Conservation (phyloP, 306 rosid genomes). For the Amphicarpaea edgeworthii region DNA sequence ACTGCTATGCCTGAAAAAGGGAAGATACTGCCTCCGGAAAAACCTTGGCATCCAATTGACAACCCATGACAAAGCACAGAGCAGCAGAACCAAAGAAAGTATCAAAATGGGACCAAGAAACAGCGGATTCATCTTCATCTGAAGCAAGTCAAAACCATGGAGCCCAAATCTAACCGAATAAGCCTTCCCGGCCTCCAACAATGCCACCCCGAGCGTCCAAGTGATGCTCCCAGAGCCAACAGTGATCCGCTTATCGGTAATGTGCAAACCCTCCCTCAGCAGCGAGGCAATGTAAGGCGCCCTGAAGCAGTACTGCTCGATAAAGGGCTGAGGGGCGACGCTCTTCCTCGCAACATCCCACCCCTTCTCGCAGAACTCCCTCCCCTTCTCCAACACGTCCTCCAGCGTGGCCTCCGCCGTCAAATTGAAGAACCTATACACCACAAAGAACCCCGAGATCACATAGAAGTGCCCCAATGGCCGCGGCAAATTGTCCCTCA, state of each 20-base stretch:
- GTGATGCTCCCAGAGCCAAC: constrained; percentile 98
- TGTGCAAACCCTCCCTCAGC: constrained; percentile 95
- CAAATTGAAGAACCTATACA: constrained; percentile 83
- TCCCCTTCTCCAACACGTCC: constrained; percentile 89
- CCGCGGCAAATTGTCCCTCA: constrained; percentile 65
- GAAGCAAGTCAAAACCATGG: constrained; percentile 64
- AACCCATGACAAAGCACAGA: constrained; percentile 74
- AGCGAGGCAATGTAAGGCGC: constrained; percentile 81
- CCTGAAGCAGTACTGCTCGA: constrained; percentile 96
- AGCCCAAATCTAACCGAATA: constrained; percentile 65
- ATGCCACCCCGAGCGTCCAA: constrained; percentile 97
- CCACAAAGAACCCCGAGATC: constrained; percentile 92
- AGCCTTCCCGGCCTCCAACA: constrained; percentile 88
- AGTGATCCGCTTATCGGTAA: constrained; percentile 68
- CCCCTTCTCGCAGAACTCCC: constrained; percentile 73
- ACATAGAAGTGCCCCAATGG: constrained; percentile 83
- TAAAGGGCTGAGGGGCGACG: constrained; percentile 93
- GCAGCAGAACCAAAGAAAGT: constrained; percentile 64
- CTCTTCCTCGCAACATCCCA: constrained; percentile 86
- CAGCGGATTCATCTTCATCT: constrained; percentile 69
- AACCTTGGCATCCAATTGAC: constrained; percentile 75
- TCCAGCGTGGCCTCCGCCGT: constrained; percentile 79
- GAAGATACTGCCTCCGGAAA: constrained; percentile 83
- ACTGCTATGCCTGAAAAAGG: constrained; percentile 77
- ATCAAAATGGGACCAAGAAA: constrained; percentile 67